These are phyloP conservation scores for Lignosus rhinocerotis DNA, from an alignment of 1,284 basidiomycete genomes.

Conservation along the genomic window DNA sequence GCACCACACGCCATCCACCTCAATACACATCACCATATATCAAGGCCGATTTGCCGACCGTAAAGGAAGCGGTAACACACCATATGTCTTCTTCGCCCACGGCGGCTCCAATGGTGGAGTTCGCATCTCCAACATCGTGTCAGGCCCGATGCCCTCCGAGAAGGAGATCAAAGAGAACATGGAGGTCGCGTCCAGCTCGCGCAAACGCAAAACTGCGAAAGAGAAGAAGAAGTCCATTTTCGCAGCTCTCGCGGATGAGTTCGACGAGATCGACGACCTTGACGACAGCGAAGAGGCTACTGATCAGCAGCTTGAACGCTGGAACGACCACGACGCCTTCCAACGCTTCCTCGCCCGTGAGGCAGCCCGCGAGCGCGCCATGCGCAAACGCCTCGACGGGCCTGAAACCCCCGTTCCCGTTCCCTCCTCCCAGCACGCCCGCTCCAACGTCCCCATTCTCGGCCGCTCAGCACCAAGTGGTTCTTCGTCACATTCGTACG, in stretches of 20 bases:
- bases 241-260: slow-evolving; percentile 4
- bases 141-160: slow-evolving; percentile 1
- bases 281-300: slow-evolving; percentile 15
- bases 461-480: not conserved
- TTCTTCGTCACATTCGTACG: not conserved
- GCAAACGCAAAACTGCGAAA: not conserved
- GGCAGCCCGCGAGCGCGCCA: slow-evolving; percentile 25
- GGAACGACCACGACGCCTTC: slow-evolving; percentile 34
- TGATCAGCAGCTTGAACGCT: slow-evolving; percentile 25
- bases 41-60: slow-evolving; percentile 47
- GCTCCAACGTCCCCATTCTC: not conserved
- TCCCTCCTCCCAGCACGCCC: not conserved
- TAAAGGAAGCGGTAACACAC: slow-evolving; percentile 57
- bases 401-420: slow-evolving; percentile 1
- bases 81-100: slow-evolving; percentile 55
- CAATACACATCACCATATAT: slow-evolving; percentile 63
- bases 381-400: slow-evolving; percentile 9
- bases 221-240: not conserved
- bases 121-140: slow-evolving; percentile 27
- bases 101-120: slow-evolving; percentile 35
- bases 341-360: slow-evolving; percentile 31
- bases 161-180: slow-evolving; percentile 9
- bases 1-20: slow-evolving; percentile 53
- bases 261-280: slow-evolving; percentile 21
- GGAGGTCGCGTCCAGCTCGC: not conserved